Percentiles rank a stretch among this genome's conserved stretches.
Conservation (phyloP, 345 rosid species). For the Pistacia atlantica region DNA sequence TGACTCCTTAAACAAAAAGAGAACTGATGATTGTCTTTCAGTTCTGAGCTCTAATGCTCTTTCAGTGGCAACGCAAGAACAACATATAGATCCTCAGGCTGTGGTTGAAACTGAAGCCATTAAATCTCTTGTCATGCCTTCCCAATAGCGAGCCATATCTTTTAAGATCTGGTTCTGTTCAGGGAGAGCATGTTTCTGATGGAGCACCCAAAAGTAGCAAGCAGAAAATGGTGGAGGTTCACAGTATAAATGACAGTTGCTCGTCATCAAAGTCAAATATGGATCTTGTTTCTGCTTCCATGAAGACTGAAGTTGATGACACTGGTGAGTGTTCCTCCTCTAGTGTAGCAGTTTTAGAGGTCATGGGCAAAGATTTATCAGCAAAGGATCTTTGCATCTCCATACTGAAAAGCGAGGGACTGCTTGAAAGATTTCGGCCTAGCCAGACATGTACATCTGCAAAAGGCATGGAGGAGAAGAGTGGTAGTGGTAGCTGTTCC, state of each 20-base stretch:
- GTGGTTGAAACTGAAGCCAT: constrained; percentile 23
- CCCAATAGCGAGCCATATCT: constrained; percentile 19
- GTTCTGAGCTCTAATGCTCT: constrained; percentile 44
- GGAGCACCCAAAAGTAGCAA: constrained; percentile 32
- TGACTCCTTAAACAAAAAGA: constrained; percentile 36
- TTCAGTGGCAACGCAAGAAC: constrained; percentile 39
- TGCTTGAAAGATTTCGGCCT: constrained; percentile 32
- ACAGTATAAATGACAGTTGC: constrained; percentile 64
- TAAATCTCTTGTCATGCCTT: constrained; percentile 25
- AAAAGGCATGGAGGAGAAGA: constrained; percentile 22
- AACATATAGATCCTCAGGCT: constrained; percentile 26
- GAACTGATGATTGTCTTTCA: constrained; percentile 43
- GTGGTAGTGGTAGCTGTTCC: constrained; percentile 36
- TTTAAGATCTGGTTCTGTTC: constrained; percentile 26
- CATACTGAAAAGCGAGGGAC: constrained; percentile 37
- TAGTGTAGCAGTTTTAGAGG: constrained; percentile 41
- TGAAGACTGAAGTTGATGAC: constrained; percentile 51
- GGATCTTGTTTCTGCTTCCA: constrained; percentile 50
- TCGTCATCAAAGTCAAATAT: constrained; percentile 64
- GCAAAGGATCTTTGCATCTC: constrained; percentile 48
- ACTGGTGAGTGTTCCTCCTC: constrained; percentile 69
- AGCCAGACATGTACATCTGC: constrained; percentile 23
- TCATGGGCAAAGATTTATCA: constrained; percentile 32
- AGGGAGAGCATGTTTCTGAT: constrained; percentile 31
- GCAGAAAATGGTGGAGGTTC: constrained; percentile 46